A percentile compares a stretch with the other conserved stretches of the same genome.
Evolutionary conservation across 805 yeast species (phyloP).

Genomic region (Starmerella bombicola): DNA sequence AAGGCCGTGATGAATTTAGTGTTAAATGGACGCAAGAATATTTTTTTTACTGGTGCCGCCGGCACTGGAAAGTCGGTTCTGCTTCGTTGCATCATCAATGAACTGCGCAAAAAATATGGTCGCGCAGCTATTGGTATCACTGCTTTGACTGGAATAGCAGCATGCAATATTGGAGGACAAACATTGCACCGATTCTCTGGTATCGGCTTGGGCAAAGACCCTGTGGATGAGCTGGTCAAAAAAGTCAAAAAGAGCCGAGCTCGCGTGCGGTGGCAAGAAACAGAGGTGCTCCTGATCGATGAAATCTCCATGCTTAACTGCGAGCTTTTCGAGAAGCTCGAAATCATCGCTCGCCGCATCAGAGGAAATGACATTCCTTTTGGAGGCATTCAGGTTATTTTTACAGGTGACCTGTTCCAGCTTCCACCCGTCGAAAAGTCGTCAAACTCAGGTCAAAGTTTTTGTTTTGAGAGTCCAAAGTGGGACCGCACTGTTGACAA

Average conservation of each 20-base stretch:
- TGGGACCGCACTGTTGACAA: constrained; percentile 56
- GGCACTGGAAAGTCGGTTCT: constrained; percentile 96
- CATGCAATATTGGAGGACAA: constrained; percentile 81
- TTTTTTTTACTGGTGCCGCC: constrained; percentile 94
- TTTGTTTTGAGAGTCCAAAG: constrained; percentile 60
- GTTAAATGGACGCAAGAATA: constrained; percentile 42
- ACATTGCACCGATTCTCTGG: constrained; percentile 82
- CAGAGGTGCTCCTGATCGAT: constrained; percentile 69
- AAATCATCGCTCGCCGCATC: constrained; percentile 48
- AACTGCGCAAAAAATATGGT: constrained; percentile 36
- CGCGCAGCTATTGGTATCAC: constrained; percentile 44
- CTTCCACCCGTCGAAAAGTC: constrained; percentile 68
- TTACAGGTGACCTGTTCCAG: constrained; percentile 95
- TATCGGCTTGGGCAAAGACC: constrained; percentile 61
- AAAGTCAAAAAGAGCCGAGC: constrained; percentile 38
- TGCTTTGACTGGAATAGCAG: constrained; percentile 95
- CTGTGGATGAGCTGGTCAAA: constrained; percentile 35
- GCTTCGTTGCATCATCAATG: constrained; percentile 52
- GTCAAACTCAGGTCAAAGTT: constrained; percentile 28
- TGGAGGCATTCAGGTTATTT: constrained; percentile 83
- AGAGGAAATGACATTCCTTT: constrained; percentile 49
- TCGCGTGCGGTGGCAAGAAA: constrained; percentile 47
- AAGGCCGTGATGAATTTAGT: constrained; percentile 49
- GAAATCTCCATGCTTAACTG: constrained; percentile 94
- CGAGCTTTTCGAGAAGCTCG: constrained; percentile 57